Evolutionary conservation across 352 stramenopile species (phyloP), one percentile per base, ranked within the genome.

Genomic region (Phytophthora podocarpi): DNA sequence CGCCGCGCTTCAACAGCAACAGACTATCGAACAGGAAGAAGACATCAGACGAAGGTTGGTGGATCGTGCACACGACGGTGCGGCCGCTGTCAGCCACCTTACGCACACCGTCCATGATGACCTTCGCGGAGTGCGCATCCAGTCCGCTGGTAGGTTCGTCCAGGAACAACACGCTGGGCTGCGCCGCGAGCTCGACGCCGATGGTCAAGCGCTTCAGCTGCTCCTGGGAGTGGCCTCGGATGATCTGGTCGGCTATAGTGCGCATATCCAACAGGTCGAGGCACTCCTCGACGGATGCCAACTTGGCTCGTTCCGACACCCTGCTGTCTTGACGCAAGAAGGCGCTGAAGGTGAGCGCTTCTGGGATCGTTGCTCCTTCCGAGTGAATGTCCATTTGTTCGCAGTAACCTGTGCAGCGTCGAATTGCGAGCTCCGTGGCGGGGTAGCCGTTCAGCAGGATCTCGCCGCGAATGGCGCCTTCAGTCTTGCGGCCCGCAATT

Each of bases 111-210:
- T 72, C 64, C 64, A 72, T 68, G 45, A 72, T 72, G 5, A 63
- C 52, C 51, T 72, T 97, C 87, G 69, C 96, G 71, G 71, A 97
- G 94, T 46, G 86, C 84, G 48, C 90, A 86, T n/a, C 95, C 59
- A 89, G 24, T 0, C 75, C 68, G 11, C 62, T 80, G 0, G 77
- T 87, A 5, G 79, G 79, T n/a, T n/a, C n/a, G n/a, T n/a, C n/a
- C n/a, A n/a, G n/a, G n/a, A n/a, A n/a, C n/a, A n/a, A n/a, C n/a
- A 97, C 62, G n/a, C 74, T 81, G 28, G 91, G 82, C 31, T 89
- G 85, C 1, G 83, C 85, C 1, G 94, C 87, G 11, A 98, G 65
- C 41, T 98, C 94, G 4, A 98, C 85, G 41, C 88, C 94, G 31
- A 98, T 91, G 35, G 74, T 87, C 30, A 82, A 18, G 13, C 77